Conservation (phyloP, 1,284 basidiomycete genomes). For the Xerocomus subilludens region DNA sequence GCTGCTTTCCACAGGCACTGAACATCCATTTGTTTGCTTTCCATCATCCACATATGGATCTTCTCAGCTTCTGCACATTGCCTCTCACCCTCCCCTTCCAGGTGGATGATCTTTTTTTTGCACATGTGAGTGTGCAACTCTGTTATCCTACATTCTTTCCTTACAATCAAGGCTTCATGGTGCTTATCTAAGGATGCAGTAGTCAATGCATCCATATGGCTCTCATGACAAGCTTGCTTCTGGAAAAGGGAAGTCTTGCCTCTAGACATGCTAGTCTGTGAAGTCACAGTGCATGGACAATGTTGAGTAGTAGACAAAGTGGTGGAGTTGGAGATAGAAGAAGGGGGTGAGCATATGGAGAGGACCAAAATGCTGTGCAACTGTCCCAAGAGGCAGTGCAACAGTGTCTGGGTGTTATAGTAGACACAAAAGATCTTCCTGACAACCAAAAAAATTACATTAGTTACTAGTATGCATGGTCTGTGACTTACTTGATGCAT, state of each 20-base stretch:
- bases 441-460: neutral
- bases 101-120: neutral
- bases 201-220: neutral
- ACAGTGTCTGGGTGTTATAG: neutral
- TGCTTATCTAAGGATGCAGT: neutral
- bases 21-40: neutral
- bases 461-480: too few relatives aligned
- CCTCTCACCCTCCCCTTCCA: neutral
- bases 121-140: conserved; percentile 1
- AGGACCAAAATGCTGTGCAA: neutral
- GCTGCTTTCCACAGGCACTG: neutral
- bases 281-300: neutral
- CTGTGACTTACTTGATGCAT: neutral
- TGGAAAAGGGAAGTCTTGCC: neutral
- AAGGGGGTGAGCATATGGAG: neutral
- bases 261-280: neutral
- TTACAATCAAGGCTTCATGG: neutral
- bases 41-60: neutral
- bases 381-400: neutral
- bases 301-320: neutral
- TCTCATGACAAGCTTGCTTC: neutral
- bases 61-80: neutral
- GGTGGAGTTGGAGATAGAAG: neutral
- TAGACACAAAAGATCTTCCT: neutral
- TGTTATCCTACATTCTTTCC: neutral